Evolutionary conservation across 352 stramenopile species (phyloP).

Genomic region (Pythium inflatum): DNA sequence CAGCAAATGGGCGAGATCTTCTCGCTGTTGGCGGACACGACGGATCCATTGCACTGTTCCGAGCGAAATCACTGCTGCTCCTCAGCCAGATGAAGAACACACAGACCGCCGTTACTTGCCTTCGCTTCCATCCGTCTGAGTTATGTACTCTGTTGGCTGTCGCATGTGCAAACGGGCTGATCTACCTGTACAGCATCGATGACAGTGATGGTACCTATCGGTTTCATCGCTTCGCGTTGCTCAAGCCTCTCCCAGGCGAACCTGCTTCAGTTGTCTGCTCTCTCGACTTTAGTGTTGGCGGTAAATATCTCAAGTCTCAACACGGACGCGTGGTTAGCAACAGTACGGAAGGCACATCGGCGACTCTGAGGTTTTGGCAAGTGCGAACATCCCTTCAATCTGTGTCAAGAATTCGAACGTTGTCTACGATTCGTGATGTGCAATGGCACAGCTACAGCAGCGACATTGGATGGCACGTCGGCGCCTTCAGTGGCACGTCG

Average conservation of each 20-base stretch:
- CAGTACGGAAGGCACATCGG: not conserved
- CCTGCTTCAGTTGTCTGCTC: slow-evolving; percentile 27
- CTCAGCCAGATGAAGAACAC: slow-evolving; percentile 71
- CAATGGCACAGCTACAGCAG: slow-evolving; percentile 61
- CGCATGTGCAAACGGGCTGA: slow-evolving; percentile 59
- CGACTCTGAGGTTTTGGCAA: slow-evolving; percentile 62
- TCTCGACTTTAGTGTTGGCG: slow-evolving; percentile 74
- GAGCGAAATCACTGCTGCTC: slow-evolving; percentile 35
- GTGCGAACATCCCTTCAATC: slow-evolving; percentile 42
- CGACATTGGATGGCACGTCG: slow-evolving; percentile 52
- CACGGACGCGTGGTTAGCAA: slow-evolving; percentile 32
- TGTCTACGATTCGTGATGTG: slow-evolving; percentile 45
- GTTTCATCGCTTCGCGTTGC: slow-evolving; percentile 58
- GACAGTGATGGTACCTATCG: slow-evolving; percentile 14
- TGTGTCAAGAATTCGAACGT: slow-evolving; percentile 53
- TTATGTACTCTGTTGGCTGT: slow-evolving; percentile 48
- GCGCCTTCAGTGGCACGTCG: slow-evolving; percentile 7
- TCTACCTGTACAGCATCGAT: slow-evolving; percentile 76
- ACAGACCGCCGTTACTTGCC: slow-evolving; percentile 37
- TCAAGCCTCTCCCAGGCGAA: slow-evolving; percentile 49
- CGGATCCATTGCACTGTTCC: slow-evolving; percentile 55
- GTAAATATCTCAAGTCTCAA: slow-evolving; percentile 60
- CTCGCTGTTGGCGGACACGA: slow-evolving; percentile 62
- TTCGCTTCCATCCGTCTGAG: slow-evolving; percentile 56
- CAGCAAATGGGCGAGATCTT: slow-evolving; percentile 40